Conservation (phyloP, 192 early-diverging fungal species). For the Chytriomyces confervae region DNA sequence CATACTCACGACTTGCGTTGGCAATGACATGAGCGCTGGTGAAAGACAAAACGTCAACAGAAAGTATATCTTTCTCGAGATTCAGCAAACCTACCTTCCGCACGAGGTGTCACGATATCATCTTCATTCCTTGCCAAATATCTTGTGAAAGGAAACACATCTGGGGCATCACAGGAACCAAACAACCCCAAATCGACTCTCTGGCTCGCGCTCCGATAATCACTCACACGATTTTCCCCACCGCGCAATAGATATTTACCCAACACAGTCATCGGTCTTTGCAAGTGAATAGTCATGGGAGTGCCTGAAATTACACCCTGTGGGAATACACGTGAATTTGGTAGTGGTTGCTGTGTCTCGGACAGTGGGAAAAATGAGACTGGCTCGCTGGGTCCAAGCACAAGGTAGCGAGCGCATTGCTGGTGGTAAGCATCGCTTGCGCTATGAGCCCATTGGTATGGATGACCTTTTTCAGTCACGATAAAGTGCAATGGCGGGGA, state of each 20-base stretch:
- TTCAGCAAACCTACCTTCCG: background rate
- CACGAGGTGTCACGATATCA: slow-evolving; percentile 2
- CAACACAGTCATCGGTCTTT: slow-evolving; percentile 11
- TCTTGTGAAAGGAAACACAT: slow-evolving; percentile 23
- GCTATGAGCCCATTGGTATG: slow-evolving; percentile 25
- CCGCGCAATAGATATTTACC: background rate
- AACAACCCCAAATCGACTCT: background rate
- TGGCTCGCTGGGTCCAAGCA: slow-evolving; percentile 5
- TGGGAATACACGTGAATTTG: background rate
- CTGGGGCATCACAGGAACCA: background rate
- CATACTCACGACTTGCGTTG: slow-evolving; percentile 25
- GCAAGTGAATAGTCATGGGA: background rate
- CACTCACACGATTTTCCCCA: slow-evolving; percentile 15
- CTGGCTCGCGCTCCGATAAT: background rate
- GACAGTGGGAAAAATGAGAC: slow-evolving; percentile 2
- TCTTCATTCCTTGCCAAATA: slow-evolving; percentile 3
- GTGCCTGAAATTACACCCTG: background rate
- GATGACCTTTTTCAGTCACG: slow-evolving; percentile 6
- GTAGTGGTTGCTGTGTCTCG: background rate
- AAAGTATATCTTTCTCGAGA: background rate
- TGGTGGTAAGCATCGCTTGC: slow-evolving; percentile 7
- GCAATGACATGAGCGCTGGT: slow-evolving; percentile 9
- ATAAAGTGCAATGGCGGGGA: slow-evolving; percentile 11
- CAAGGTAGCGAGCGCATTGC: slow-evolving; percentile 25
- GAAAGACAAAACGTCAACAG: background rate